A percentile compares a stretch with the other conserved stretches of the same genome.
These are phyloP conservation scores for Tolypocladium tundrense DNA, from an alignment of 2,329 filamentous ascomycete species.

Conservation along the genomic window DNA sequence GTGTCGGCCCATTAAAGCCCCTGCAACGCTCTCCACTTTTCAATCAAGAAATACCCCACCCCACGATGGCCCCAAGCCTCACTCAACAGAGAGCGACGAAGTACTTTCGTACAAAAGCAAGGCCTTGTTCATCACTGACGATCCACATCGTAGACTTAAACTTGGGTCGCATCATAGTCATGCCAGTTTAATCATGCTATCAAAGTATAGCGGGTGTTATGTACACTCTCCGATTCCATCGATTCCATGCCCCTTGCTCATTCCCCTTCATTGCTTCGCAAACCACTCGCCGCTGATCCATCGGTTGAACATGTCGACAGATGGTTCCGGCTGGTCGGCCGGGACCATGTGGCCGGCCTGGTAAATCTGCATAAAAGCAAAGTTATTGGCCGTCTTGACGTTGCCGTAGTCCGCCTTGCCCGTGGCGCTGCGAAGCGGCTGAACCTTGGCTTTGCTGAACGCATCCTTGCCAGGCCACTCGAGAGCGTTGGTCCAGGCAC, in stretches of 20 bases:
- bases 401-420: constrained; percentile 46
- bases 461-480: constrained; percentile 82
- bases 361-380: constrained; percentile 84
- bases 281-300: constrained; percentile 47
- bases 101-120: too few species aligned
- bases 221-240: not conserved
- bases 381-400: constrained; percentile 84
- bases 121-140: not conserved
- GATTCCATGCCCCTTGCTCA: not conserved
- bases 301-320: constrained; percentile 86
- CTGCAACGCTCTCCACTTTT: constrained; percentile 1
- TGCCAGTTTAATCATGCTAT: not conserved
- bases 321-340: constrained; percentile 82
- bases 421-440: constrained; percentile 53
- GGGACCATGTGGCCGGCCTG: constrained; percentile 94
- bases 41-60: too few species aligned
- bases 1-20: constrained; percentile 19
- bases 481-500: constrained; percentile 84
- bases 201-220: not conserved
- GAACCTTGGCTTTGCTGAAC: constrained; percentile 60
- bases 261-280: not conserved
- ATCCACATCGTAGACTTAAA: too few species aligned
- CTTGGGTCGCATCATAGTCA: not conserved
- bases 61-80: too few species aligned
- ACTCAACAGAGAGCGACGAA: too few species aligned